Evolutionary conservation across 2,329 filamentous ascomycete species (phyloP).

Genomic region (Biscogniauxia marginata): DNA sequence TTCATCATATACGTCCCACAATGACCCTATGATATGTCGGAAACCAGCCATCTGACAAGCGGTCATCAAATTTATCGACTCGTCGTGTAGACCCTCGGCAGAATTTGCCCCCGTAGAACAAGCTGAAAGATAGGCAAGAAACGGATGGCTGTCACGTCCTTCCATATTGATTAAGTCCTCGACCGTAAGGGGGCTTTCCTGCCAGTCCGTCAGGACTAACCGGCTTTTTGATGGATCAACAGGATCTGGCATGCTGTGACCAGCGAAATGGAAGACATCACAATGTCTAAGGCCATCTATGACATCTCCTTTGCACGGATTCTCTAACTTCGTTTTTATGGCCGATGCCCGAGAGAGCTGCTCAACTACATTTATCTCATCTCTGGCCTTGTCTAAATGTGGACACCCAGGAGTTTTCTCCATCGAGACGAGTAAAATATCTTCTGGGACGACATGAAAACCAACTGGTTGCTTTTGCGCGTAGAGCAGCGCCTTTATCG

Average conservation of each 20-base stretch:
- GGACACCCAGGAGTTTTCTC: neutral
- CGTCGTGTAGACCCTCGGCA: slow-evolving; percentile 30
- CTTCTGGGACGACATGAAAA: neutral
- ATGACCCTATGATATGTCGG: slow-evolving; percentile 39
- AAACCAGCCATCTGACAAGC: slow-evolving; percentile 41
- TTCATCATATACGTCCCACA: slow-evolving; percentile 39
- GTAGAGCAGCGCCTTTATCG: slow-evolving; percentile 33
- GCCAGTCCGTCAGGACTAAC: slow-evolving; percentile 31
- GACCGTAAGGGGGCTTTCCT: slow-evolving; percentile 16
- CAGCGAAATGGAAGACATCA: slow-evolving; percentile 42
- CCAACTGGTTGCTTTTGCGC: slow-evolving; percentile 17
- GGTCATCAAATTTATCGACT: slow-evolving; percentile 38
- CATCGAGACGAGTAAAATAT: neutral
- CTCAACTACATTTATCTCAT: slow-evolving; percentile 19
- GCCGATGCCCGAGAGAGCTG: slow-evolving; percentile 7
- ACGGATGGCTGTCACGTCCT: slow-evolving; percentile 21
- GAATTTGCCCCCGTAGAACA: slow-evolving; percentile 33
- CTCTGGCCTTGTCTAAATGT: slow-evolving; percentile 14
- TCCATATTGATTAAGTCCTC: slow-evolving; percentile 13
- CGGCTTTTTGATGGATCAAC: slow-evolving; percentile 31
- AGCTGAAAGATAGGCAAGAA: slow-evolving; percentile 39
- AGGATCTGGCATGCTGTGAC: slow-evolving; percentile 33
- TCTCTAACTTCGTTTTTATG: neutral
- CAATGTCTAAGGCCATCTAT: slow-evolving; percentile 24
- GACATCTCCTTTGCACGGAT: slow-evolving; percentile 21